Conservation (phyloP, 148 eudicot species). For the Diospyros lotus region DNA sequence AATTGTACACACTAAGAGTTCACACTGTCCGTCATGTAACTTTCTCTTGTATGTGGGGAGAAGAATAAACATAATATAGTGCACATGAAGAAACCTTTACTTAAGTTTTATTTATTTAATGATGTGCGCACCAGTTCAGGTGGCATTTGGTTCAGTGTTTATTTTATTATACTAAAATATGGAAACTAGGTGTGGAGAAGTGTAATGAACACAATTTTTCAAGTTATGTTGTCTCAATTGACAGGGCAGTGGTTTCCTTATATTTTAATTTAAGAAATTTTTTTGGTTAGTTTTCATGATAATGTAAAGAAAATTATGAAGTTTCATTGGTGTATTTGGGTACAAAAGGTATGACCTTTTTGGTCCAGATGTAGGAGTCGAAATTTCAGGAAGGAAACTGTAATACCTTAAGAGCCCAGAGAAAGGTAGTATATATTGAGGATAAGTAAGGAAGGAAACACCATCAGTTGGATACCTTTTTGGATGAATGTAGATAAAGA, state of each 20-base stretch:
- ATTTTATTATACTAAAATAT: not conserved
- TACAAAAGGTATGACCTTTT: too few relatives aligned
- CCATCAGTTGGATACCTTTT: too few relatives aligned
- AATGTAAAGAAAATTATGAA: not conserved
- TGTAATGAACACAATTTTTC: not conserved
- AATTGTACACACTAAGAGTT: not conserved
- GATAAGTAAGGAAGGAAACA: too few relatives aligned
- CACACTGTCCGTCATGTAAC: not conserved
- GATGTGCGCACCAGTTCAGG: too few relatives aligned
- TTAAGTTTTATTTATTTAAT: not conserved
- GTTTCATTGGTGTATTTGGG: not conserved
- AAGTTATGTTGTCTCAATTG: not conserved
- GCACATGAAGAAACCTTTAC: not conserved
- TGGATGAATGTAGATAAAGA: too few relatives aligned
- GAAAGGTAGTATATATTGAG: too few relatives aligned
- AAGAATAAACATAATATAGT: not conserved
- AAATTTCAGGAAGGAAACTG: too few relatives aligned
- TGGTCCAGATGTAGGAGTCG: too few relatives aligned
- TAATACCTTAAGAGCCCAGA: too few relatives aligned
- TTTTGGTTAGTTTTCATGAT: too few relatives aligned
- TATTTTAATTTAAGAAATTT: too few relatives aligned
- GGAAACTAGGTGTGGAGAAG: not conserved
- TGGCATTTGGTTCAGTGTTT: not conserved
- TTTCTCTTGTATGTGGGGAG: not conserved
- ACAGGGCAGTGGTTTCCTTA: not conserved